Evolutionary conservation across 257 asterid genomes (phyloP).

Genomic region (Lycium barbarum): DNA sequence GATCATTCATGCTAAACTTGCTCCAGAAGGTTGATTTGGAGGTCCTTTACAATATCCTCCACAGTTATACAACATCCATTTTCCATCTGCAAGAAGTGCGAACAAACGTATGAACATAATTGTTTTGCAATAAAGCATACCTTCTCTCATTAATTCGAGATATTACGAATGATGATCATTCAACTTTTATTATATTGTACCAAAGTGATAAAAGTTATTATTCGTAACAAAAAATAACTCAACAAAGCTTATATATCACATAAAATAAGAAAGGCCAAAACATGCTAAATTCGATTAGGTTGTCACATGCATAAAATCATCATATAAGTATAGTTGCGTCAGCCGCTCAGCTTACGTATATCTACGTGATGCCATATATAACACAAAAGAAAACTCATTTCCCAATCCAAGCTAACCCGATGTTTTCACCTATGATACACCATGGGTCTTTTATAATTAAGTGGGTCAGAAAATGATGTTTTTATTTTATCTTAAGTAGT

Average conservation of each 20-base stretch:
- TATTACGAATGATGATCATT: too few species aligned
- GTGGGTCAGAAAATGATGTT: neutral
- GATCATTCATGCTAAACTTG: neutral
- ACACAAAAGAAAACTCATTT: neutral
- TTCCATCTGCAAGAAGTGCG: conserved; percentile 15
- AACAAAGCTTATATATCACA: neutral
- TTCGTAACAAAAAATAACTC: neutral
- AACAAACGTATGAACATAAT: neutral
- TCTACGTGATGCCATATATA: neutral
- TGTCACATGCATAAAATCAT: neutral
- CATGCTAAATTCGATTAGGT: neutral
- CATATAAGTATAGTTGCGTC: neutral
- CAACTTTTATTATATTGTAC: neutral
- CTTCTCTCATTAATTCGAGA: neutral
- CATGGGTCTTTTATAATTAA: neutral
- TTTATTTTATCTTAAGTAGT: too few species aligned
- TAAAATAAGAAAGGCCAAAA: neutral
- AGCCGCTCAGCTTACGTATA: neutral
- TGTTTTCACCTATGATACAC: neutral
- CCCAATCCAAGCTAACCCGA: neutral
- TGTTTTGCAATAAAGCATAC: neutral
- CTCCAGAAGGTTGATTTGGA: conserved; percentile 1
- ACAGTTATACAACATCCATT: conserved; percentile 7
- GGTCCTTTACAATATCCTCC: too few species aligned
- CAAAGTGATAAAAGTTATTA: neutral